These are phyloP conservation scores for Sporothrix mexicana DNA, from an alignment of 2,329 filamentous ascomycete species.

Conservation along the genomic window DNA sequence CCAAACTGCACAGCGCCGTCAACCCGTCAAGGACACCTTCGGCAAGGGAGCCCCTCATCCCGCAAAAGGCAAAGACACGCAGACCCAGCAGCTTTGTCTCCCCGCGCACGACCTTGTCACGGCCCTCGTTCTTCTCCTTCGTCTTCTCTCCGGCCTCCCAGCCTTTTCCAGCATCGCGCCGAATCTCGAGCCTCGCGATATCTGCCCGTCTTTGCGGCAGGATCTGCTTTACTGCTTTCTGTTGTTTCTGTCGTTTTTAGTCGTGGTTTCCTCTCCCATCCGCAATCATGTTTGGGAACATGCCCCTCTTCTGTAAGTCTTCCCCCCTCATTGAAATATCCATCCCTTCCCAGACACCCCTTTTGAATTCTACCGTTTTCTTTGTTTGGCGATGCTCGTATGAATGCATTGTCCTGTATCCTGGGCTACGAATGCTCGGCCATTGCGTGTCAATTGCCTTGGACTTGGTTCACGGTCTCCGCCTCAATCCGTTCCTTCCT, in stretches of 20 bases:
- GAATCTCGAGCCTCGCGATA: background rate
- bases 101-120: slow-evolving; percentile 13
- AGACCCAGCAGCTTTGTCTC: slow-evolving; percentile 5
- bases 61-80: background rate
- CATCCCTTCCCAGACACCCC: background rate
- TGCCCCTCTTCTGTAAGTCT: slow-evolving; percentile 50
- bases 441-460: background rate
- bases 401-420: slow-evolving; percentile 10
- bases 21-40: background rate
- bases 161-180: background rate
- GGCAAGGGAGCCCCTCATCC: slow-evolving; percentile 1
- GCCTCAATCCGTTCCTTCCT: background rate
- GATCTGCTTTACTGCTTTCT: background rate
- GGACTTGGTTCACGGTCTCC: background rate
- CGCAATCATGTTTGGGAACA: slow-evolving; percentile 52
- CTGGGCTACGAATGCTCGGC: background rate
- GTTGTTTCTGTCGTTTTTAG: background rate
- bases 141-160: background rate
- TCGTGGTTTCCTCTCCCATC: background rate
- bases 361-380: background rate
- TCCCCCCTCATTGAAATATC: background rate
- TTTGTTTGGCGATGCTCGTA: background rate
- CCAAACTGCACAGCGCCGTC: background rate
- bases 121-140: background rate
- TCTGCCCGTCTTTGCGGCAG: background rate